phyloP scores from a whole-genome alignment of 2,329 filamentous ascomycete genomes.

The Aspergillus texensis region DNA sequence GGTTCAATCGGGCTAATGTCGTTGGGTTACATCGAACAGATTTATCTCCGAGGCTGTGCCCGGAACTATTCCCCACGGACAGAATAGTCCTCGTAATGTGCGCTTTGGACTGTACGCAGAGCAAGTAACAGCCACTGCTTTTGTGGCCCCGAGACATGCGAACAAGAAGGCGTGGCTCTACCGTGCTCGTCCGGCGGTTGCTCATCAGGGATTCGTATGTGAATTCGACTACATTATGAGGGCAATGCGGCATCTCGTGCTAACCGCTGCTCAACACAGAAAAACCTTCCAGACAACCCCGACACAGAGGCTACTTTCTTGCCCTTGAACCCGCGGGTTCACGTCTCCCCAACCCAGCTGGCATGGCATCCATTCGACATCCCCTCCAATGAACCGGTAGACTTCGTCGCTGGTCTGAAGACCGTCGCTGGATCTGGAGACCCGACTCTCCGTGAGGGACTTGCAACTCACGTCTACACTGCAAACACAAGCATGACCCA shows the following conservation, averaged over 20 bases:
- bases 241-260: neutral
- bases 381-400: conserved; percentile 51
- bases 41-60: conserved; percentile 43
- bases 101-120: conserved; percentile 41
- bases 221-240: neutral
- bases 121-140: conserved; percentile 61
- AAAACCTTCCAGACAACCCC: conserved; percentile 48
- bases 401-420: conserved; percentile 59
- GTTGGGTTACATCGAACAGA: conserved; percentile 20
- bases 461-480: conserved; percentile 60
- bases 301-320: conserved; percentile 38
- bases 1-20: conserved; percentile 32
- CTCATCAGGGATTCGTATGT: conserved; percentile 55
- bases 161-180: conserved; percentile 65
- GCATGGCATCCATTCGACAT: conserved; percentile 62
- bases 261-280: conserved; percentile 33
- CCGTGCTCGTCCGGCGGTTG: conserved; percentile 58
- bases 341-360: conserved; percentile 59
- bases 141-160: conserved; percentile 58
- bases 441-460: conserved; percentile 58
- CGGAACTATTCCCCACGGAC: conserved; percentile 41
- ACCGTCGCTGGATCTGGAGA: conserved; percentile 60
- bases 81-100: conserved; percentile 42
- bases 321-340: conserved; percentile 54
- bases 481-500: conserved; percentile 60